Evolutionary conservation across 345 rosid species (phyloP).

Genomic region (Salix udensis): DNA sequence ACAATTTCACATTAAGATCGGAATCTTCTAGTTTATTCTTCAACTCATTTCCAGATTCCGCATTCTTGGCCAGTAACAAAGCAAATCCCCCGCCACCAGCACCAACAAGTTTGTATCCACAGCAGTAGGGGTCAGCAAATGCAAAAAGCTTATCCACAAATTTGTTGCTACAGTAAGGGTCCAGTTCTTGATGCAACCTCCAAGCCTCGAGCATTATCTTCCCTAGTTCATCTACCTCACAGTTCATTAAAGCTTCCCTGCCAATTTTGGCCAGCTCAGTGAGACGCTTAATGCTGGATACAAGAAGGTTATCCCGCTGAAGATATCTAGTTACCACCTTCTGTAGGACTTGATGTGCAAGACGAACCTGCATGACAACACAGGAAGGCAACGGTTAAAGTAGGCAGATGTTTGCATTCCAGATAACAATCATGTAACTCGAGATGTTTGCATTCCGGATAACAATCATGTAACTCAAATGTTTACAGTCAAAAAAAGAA

Average conservation of each 20-base stretch:
- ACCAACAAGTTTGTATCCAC: conserved; percentile 93
- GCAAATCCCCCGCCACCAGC: conserved; percentile 98
- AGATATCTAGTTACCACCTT: conserved; percentile 88
- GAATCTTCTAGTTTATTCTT: conserved; percentile 47
- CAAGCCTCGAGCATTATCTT: conserved; percentile 88
- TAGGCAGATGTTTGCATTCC: background rate
- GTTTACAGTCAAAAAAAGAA: background rate
- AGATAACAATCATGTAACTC: background rate
- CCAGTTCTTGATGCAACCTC: conserved; percentile 96
- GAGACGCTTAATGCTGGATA: conserved; percentile 81
- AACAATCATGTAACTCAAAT: background rate
- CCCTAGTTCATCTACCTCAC: conserved; percentile 71
- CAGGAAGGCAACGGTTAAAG: background rate
- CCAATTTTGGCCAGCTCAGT: conserved; percentile 77
- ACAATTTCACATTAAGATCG: conserved; percentile 50
- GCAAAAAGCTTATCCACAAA: conserved; percentile 71
- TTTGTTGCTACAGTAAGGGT: conserved; percentile 89
- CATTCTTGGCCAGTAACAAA: conserved; percentile 60
- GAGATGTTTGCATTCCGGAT: background rate
- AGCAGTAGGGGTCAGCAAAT: conserved; percentile 62
- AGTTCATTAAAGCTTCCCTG: conserved; percentile 90
- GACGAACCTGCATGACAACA: conserved; percentile 60
- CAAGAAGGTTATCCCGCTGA: conserved; percentile 70
- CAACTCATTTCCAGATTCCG: conserved; percentile 45
- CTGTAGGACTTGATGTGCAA: conserved; percentile 86